These are phyloP conservation scores for Russula ochroleuca DNA, from an alignment of 768 basidiomycete genomes.

Conservation along the genomic window DNA sequence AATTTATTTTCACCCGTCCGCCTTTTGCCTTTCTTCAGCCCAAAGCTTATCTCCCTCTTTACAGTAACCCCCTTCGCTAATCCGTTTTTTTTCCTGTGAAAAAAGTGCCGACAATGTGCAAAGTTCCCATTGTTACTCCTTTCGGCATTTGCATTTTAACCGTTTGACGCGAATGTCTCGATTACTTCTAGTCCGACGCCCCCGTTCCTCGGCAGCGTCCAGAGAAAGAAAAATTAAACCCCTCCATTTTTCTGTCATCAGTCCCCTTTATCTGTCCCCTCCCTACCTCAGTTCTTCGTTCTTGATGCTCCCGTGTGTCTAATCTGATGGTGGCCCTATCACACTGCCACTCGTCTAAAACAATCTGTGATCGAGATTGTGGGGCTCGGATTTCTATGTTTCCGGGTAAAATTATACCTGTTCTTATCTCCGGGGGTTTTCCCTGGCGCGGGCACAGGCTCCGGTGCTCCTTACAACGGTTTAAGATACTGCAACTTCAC, in stretches of 20 bases:
- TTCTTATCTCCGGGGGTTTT: neutral
- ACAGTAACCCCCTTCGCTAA: neutral
- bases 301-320: neutral
- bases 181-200: slow-evolving; percentile 10
- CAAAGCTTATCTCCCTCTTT: slow-evolving; percentile 8
- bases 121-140: slow-evolving; percentile 20
- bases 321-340: slow-evolving; percentile 12
- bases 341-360: slow-evolving; percentile 21
- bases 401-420: slow-evolving; percentile 12
- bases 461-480: neutral
- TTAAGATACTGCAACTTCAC: slow-evolving; percentile 15
- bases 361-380: slow-evolving; percentile 20
- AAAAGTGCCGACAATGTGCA: neutral
- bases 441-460: neutral
- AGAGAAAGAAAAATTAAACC: neutral
- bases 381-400: neutral
- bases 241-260: neutral
- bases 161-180: slow-evolving; percentile 19
- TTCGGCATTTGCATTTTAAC: slow-evolving; percentile 19
- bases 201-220: slow-evolving; percentile 10
- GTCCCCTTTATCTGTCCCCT: neutral
- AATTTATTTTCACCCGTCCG: neutral
- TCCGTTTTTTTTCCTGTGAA: neutral
- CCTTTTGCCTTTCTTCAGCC: neutral
- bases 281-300: neutral